Evolutionary conservation across 345 rosid genomes (phyloP), one percentile per base, ranked within the genome.

Genomic region (Melaleuca alternifolia): DNA sequence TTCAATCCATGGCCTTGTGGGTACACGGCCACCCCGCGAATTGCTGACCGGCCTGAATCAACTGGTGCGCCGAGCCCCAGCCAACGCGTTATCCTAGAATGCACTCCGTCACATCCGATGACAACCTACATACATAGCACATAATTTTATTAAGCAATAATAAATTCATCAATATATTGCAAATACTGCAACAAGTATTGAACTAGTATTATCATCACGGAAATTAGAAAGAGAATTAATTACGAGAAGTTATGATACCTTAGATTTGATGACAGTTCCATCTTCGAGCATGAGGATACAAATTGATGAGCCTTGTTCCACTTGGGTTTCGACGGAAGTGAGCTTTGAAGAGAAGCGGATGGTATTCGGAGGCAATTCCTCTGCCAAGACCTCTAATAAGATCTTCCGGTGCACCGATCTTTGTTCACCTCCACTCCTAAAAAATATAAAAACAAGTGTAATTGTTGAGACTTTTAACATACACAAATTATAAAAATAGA

Each of bases 91-190:
- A 91, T 90, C 52, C 85, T 57, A 1, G 92, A 92, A 88, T 90
- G 91, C 53, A 90, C 87, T 85, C 94, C 94, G 20, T 92, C 93
- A 79, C 92, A 92, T 50, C 94, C 94, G 33, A 92, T 89, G 86
- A 89, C 79, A 12, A 89, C 89, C 91, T 89, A 52, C 14, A 20
- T n/a, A 30, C 1, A 2, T 1, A 51, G 79, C 4, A 6, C 26
- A 18, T 37, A 33, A 33, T 18, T 10, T 30, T 71, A n/a, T 59
- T 9, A 59, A 12, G n/a, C 10, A 1, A 33, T 12, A 37, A 71
- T 71, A 21, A 33, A 41, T 41, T 71, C 12, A 71, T 18, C 13
- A 5, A 71, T 37, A 24, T 0, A 9, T 13, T 9, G 11, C 79
- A 18, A 9, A 71, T 71, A 12, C 13, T 10, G 12, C 0, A 1